phyloP scores from a whole-genome alignment of 495 filamentous ascomycete species.

The Penicillium cosmopolitanum region DNA sequence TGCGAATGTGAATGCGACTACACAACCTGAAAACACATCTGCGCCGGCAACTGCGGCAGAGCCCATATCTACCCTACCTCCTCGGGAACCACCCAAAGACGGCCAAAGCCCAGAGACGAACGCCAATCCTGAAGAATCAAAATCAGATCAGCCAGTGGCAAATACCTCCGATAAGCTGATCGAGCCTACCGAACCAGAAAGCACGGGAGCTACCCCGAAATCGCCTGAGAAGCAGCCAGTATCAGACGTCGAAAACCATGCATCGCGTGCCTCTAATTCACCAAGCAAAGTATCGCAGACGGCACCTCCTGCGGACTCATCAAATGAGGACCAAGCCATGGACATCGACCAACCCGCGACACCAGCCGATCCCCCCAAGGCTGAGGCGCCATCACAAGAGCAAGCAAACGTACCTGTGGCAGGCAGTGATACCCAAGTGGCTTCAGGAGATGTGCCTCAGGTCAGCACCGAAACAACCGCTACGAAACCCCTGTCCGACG shows the following conservation, averaged over 20 bases:
- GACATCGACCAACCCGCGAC: slow-evolving; percentile 16
- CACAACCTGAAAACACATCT: not conserved
- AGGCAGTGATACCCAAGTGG: slow-evolving; percentile 13
- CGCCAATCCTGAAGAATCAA: not conserved
- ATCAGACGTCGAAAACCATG: slow-evolving; percentile 21
- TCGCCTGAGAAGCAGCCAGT: not conserved
- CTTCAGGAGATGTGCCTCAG: slow-evolving; percentile 13
- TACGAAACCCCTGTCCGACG: slow-evolving; percentile 2
- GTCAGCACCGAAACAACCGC: slow-evolving; percentile 7
- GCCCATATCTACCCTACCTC: slow-evolving; percentile 1
- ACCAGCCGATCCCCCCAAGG: slow-evolving; percentile 7
- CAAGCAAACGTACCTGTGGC: slow-evolving; percentile 10
- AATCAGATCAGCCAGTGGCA: not conserved
- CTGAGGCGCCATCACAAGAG: not conserved
- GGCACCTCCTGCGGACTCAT: not conserved
- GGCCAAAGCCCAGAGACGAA: not conserved
- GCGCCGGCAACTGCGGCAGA: not conserved
- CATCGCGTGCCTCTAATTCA: not conserved
- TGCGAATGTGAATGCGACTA: not conserved
- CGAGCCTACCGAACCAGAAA: not conserved
- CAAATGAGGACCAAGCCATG: slow-evolving; percentile 10
- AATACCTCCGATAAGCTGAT: not conserved
- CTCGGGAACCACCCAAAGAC: not conserved
- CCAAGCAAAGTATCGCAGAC: not conserved
- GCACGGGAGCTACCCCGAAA: not conserved